Evolutionary conservation across 1,284 basidiomycete species (phyloP).

Genomic region (Porodaedalea pini): DNA sequence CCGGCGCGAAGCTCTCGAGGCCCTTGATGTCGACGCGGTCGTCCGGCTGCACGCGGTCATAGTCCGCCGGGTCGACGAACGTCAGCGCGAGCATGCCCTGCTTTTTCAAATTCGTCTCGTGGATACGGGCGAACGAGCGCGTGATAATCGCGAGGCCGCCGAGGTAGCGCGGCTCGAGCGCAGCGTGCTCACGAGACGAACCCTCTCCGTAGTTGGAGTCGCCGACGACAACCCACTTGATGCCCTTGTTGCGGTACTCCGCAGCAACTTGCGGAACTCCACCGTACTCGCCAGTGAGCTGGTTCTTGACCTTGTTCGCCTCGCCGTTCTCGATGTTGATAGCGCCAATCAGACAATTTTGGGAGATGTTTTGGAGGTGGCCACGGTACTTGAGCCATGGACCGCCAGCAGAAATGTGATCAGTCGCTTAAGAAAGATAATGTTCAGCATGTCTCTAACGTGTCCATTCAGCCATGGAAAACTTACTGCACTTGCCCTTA

Average conservation of each 20-base stretch:
- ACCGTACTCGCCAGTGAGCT: slow-evolving; percentile 83
- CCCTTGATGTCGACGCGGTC: slow-evolving; percentile 86
- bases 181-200: slow-evolving; percentile 96
- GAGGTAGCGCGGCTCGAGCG: slow-evolving; percentile 95
- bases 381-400: slow-evolving; percentile 99
- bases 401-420: slow-evolving; percentile 93
- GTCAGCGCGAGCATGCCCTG: slow-evolving; percentile 93
- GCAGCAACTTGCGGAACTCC: slow-evolving; percentile 84
- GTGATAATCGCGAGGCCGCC: slow-evolving; percentile 95
- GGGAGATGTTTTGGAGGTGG: slow-evolving; percentile 97
- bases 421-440: slow-evolving; percentile 50
- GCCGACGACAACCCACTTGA: slow-evolving; percentile 94
- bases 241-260: slow-evolving; percentile 84
- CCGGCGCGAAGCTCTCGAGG: slow-evolving; percentile 79
- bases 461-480: not conserved
- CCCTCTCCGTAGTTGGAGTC: slow-evolving; percentile 99
- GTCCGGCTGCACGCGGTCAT: slow-evolving; percentile 80
- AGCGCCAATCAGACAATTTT: slow-evolving; percentile 96
- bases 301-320: slow-evolving; percentile 95
- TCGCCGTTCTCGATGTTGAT: slow-evolving; percentile 95
- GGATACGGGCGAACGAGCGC: slow-evolving; percentile 95
- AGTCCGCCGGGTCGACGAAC: slow-evolving; percentile 85
- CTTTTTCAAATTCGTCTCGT: slow-evolving; percentile 98
- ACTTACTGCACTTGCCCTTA: slow-evolving; percentile 94
- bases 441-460: slow-evolving; percentile 10